Conservation (phyloP, 169 alveolate genomes). For the Plasmodium blacklocki region DNA sequence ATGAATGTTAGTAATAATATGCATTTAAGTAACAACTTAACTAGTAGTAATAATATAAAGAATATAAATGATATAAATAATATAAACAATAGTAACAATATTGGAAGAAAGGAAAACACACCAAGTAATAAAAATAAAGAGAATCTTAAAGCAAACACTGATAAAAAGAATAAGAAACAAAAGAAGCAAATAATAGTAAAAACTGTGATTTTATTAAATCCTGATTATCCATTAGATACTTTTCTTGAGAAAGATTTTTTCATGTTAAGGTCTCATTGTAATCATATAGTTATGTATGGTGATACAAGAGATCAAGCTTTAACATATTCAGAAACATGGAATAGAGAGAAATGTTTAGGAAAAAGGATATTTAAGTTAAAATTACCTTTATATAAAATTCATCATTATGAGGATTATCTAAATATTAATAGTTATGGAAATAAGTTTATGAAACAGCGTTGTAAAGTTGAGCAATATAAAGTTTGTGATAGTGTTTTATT, state of each 20-base stretch:
- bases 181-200: slow-evolving; percentile 81
- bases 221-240: slow-evolving; percentile 87
- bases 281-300: slow-evolving; percentile 90
- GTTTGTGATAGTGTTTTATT: slow-evolving; percentile 63
- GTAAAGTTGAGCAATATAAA: slow-evolving; percentile 44
- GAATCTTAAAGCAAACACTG: background rate
- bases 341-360: slow-evolving; percentile 83
- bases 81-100: background rate
- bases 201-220: slow-evolving; percentile 86
- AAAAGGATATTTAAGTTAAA: slow-evolving; percentile 82
- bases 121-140: background rate
- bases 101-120: background rate
- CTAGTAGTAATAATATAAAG: background rate
- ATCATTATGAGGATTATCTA: slow-evolving; percentile 60
- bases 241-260: slow-evolving; percentile 87
- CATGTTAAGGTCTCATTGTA: slow-evolving; percentile 87
- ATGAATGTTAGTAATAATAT: background rate
- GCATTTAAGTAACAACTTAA: background rate
- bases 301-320: slow-evolving; percentile 88
- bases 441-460: slow-evolving; percentile 7
- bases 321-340: slow-evolving; percentile 81
- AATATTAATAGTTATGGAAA: slow-evolving; percentile 33
- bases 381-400: slow-evolving; percentile 69
- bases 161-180: slow-evolving; percentile 7
- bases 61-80: too few species aligned